Evolutionary conservation across 768 basidiomycete genomes (phyloP).

Genomic region (Lanmaoa rubissima): DNA sequence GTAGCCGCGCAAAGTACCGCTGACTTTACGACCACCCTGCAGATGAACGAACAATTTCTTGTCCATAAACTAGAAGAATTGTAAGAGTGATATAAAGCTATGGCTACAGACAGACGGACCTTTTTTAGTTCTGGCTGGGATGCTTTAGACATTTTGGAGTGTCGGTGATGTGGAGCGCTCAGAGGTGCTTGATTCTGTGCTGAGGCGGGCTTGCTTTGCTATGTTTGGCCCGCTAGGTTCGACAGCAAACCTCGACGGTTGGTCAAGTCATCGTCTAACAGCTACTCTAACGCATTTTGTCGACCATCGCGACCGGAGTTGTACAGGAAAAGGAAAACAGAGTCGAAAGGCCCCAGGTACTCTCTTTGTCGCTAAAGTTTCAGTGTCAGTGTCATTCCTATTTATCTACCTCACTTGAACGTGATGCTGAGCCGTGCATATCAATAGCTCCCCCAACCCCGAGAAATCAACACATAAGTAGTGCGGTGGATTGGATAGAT

Average conservation of each 20-base stretch:
- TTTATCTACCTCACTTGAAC: not conserved
- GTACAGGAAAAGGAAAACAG: not conserved
- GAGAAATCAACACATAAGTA: not conserved
- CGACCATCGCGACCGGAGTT: not conserved
- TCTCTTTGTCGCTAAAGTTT: not conserved
- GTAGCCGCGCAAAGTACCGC: constrained; percentile 92
- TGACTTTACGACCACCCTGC: constrained; percentile 93
- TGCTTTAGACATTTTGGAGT: constrained; percentile 77
- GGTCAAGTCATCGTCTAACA: not conserved
- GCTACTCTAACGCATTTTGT: not conserved
- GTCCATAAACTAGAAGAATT: constrained; percentile 85
- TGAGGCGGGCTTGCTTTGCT: constrained; percentile 27
- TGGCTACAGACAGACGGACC: constrained; percentile 43
- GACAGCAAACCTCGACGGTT: not conserved
- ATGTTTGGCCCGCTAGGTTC: constrained; percentile 27
- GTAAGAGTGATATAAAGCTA: not conserved
- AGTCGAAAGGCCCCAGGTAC: too few species aligned
- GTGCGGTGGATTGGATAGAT: constrained; percentile 28
- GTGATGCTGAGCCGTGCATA: constrained; percentile 11
- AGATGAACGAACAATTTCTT: constrained; percentile 93
- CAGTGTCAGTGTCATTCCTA: constrained; percentile 12
- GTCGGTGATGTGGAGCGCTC: not conserved
- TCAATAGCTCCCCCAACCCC: constrained; percentile 7
- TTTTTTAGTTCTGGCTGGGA: constrained; percentile 98
- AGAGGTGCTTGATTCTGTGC: not conserved